phyloP scores from a whole-genome alignment of 2,329 filamentous ascomycete genomes.

The Talaromyces albobiverticillius region DNA sequence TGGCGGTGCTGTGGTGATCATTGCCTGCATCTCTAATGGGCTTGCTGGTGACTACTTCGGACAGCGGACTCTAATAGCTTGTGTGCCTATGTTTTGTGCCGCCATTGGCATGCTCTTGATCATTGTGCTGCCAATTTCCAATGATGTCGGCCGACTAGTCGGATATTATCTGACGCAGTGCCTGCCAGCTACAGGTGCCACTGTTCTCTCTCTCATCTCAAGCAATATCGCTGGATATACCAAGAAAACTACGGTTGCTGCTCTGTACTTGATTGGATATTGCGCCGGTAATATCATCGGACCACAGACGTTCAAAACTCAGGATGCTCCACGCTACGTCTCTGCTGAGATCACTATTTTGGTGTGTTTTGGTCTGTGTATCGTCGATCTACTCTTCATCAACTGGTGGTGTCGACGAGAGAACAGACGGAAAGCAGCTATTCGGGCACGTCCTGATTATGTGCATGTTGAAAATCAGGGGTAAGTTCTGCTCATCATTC shows the following conservation, averaged over 20 bases:
- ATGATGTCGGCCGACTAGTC: slow-evolving; percentile 53
- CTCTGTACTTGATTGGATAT: slow-evolving; percentile 41
- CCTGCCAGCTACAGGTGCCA: slow-evolving; percentile 57
- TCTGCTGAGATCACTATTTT: slow-evolving; percentile 25
- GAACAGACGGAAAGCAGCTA: slow-evolving; percentile 55
- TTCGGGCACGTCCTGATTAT: slow-evolving; percentile 53
- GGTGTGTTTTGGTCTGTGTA: slow-evolving; percentile 23
- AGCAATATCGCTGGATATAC: slow-evolving; percentile 54
- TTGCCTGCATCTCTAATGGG: not conserved
- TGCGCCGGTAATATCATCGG: slow-evolving; percentile 52
- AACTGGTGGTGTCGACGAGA: slow-evolving; percentile 55
- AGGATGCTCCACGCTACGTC: slow-evolving; percentile 50
- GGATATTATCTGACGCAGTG: slow-evolving; percentile 62
- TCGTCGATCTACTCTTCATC: slow-evolving; percentile 57
- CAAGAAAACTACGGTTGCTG: slow-evolving; percentile 47
- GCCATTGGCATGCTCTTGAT: not conserved
- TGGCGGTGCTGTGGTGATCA: not conserved
- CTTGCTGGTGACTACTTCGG: not conserved
- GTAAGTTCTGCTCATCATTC: no score
- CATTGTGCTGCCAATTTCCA: slow-evolving; percentile 39
- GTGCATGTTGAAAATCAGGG: slow-evolving; percentile 62
- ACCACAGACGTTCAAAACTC: slow-evolving; percentile 53
- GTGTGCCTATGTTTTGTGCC: not conserved
- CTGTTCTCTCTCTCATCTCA: slow-evolving; percentile 56
- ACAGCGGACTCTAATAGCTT: not conserved